Evolutionary conservation across 129 eudicot genomes (phyloP).

Genomic region (Heracleum sosnowskyi): DNA sequence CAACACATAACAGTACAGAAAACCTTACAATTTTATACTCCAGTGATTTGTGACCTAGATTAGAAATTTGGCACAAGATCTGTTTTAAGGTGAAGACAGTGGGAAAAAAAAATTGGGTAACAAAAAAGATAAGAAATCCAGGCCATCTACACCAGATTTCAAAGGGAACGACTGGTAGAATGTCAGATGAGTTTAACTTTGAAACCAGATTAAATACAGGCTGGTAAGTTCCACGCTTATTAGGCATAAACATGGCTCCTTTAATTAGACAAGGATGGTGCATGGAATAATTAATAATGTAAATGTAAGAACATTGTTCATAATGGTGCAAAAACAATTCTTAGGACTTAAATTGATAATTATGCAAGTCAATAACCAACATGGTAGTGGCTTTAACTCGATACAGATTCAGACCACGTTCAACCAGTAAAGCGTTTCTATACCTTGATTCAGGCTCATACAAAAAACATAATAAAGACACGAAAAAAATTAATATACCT

Average conservation of each 20-base stretch:
- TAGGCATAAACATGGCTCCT: neutral
- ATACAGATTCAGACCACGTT: neutral
- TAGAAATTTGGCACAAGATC: neutral
- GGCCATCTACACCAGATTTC: neutral
- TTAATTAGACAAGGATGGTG: neutral
- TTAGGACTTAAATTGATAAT: neutral
- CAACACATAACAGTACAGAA: neutral
- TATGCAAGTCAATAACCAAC: neutral
- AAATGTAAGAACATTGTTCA: neutral
- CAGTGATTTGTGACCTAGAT: neutral
- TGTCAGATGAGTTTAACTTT: neutral
- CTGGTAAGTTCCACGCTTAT: neutral
- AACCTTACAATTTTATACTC: neutral
- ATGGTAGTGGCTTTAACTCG: neutral
- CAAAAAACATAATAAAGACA: neutral
- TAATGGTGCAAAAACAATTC: neutral
- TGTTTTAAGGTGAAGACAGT: neutral
- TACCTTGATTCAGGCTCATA: neutral
- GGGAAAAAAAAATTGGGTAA: neutral
- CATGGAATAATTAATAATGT: neutral
- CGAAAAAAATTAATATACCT: constrained; percentile 30
- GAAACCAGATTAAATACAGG: neutral
- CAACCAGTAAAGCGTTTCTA: neutral
- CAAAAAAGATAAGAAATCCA: neutral
- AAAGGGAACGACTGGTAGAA: neutral